These are phyloP conservation scores for Tetradesmus obliquus DNA, from an alignment of 139 green algal genomes.

Conservation along the genomic window DNA sequence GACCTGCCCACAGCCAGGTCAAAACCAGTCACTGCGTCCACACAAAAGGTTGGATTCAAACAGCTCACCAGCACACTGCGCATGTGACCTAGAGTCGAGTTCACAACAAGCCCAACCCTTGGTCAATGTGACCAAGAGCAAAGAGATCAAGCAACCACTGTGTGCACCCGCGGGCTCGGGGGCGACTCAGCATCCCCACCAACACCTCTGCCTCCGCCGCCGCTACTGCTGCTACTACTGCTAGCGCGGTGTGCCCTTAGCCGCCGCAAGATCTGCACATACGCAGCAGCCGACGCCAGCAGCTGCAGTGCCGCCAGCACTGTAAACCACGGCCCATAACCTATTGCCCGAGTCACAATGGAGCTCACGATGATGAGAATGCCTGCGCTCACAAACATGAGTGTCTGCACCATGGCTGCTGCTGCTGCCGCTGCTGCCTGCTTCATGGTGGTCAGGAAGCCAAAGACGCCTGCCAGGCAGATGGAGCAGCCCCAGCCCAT, in stretches of 20 bases:
- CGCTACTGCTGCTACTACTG: background rate
- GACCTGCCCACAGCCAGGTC: too few species aligned
- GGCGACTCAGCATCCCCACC: background rate
- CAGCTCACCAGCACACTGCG: too few species aligned
- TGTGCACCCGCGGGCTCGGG: background rate
- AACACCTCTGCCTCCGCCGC: background rate
- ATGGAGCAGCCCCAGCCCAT: background rate
- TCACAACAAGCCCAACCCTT: too few species aligned
- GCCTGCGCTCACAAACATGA: background rate
- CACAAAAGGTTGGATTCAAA: too few species aligned
- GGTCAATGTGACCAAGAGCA: too few species aligned
- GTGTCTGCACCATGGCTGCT: conserved; percentile 15
- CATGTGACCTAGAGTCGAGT: too few species aligned
- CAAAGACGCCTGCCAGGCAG: background rate
- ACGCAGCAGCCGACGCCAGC: background rate
- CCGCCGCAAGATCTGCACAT: background rate
- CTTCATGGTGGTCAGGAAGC: conserved; percentile 27
- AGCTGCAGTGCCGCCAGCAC: background rate
- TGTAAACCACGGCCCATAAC: background rate
- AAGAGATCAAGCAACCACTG: background rate
- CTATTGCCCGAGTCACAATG: background rate
- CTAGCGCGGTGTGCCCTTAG: background rate
- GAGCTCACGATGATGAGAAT: conserved; percentile 4
- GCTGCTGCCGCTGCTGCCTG: conserved; percentile 28
- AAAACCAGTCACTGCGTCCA: too few species aligned